phyloP scores from a whole-genome alignment of 2,329 filamentous ascomycete species.

The Arthrobotrys sphaeroides region DNA sequence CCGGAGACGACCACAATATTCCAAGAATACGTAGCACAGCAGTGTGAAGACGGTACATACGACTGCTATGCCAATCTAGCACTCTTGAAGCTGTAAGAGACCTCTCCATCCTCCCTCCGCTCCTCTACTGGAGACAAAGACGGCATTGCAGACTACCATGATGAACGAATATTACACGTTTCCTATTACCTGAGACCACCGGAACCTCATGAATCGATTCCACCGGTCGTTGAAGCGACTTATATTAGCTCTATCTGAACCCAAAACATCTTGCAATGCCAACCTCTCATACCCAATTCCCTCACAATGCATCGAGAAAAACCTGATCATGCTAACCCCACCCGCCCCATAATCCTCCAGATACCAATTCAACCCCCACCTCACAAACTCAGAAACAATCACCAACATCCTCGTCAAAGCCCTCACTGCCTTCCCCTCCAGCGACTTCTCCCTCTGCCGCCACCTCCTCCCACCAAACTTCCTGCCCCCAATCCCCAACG shows the following conservation, averaged over 20 bases:
- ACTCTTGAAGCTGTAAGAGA: constrained; percentile 91
- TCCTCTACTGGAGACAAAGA: background rate
- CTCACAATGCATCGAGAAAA: too few species aligned
- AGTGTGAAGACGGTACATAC: constrained; percentile 93
- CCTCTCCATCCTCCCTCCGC: constrained; percentile 29
- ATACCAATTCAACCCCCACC: constrained; percentile 99
- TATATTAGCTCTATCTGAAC: constrained; percentile 79
- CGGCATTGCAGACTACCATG: constrained; percentile 63
- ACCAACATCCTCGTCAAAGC: constrained; percentile 99
- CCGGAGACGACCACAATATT: constrained; percentile 93
- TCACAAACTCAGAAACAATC: constrained; percentile 93
- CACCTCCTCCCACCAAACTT: constrained; percentile 90
- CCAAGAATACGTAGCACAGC: constrained; percentile 91
- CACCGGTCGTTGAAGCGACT: constrained; percentile 53
- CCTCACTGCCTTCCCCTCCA: constrained; percentile 93
- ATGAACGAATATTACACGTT: constrained; percentile 85
- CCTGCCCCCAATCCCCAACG: constrained; percentile 67
- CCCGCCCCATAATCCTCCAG: constrained; percentile 65
- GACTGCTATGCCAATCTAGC: constrained; percentile 98
- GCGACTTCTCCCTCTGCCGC: constrained; percentile 92
- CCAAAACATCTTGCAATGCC: constrained; percentile 31
- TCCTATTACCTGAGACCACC: constrained; percentile 91
- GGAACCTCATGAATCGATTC: constrained; percentile 73
- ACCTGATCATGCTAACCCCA: constrained; percentile 9
- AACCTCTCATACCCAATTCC: background rate